Evolutionary conservation across 352 stramenopile genomes (phyloP).

Genomic region (Phytophthora melonis): DNA sequence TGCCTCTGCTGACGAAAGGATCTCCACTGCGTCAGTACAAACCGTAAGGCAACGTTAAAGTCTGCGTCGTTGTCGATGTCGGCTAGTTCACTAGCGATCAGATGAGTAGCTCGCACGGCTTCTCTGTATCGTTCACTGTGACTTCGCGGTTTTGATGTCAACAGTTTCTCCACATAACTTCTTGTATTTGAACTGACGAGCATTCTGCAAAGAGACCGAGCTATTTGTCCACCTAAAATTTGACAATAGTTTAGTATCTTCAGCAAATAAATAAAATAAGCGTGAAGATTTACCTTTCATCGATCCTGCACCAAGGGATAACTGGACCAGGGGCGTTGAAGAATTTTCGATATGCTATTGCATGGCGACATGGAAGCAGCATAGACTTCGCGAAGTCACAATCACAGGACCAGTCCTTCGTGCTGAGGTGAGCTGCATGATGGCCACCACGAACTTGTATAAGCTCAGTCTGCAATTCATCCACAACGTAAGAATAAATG

Average conservation of each 20-base stretch:
- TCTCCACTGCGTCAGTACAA: background rate
- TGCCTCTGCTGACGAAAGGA: background rate
- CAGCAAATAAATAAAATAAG: background rate
- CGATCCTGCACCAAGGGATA: background rate
- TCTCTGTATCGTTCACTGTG: too few species aligned
- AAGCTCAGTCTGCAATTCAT: background rate
- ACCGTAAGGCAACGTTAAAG: background rate
- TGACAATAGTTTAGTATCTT: background rate
- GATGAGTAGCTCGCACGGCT: constrained; percentile 7
- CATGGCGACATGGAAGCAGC: background rate
- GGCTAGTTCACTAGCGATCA: background rate
- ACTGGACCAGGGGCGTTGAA: background rate
- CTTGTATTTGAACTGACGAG: background rate
- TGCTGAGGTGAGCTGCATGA: background rate
- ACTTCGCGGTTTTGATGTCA: background rate
- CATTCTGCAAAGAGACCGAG: background rate
- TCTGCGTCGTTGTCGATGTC: background rate
- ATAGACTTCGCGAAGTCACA: background rate
- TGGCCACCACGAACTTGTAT: background rate
- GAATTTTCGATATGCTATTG: background rate
- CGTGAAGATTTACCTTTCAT: background rate
- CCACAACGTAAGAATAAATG: background rate
- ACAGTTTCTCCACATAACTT: background rate
- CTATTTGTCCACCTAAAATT: background rate
- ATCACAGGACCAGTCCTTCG: background rate